A percentile compares a stretch with the other conserved stretches of the same genome.
Conservation (phyloP, 1,139 yeast species). For the Kurtzmaniella natalensis region DNA sequence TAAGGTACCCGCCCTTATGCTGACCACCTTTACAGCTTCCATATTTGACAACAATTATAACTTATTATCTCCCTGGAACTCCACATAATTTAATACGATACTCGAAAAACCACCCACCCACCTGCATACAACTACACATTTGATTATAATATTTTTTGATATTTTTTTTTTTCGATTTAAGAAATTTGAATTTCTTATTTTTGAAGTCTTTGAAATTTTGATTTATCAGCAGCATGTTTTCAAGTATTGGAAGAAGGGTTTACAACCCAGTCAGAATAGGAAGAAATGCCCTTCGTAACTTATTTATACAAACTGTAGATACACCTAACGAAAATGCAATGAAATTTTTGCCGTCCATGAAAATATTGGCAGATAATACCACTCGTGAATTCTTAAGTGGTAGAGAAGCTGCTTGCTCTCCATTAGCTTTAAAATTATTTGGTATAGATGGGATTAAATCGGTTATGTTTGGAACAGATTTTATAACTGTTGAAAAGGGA, state of each 20-base stretch:
- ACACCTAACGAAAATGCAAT: slow-evolving; percentile 48
- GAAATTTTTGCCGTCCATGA: slow-evolving; percentile 43
- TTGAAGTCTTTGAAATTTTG: slow-evolving; percentile 2
- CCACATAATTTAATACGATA: no score
- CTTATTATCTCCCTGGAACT: no score
- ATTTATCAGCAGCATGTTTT: slow-evolving; percentile 1
- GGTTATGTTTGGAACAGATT: slow-evolving; percentile 55
- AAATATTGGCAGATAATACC: slow-evolving; percentile 39
- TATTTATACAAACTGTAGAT: slow-evolving; percentile 39
- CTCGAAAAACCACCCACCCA: no score
- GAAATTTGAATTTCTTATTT: background rate
- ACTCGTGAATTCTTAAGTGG: slow-evolving; percentile 53
- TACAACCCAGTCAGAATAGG: background rate
- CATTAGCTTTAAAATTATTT: slow-evolving; percentile 50
- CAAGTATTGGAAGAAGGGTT: background rate
- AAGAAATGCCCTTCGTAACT: slow-evolving; percentile 14
- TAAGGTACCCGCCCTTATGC: slow-evolving; percentile 28
- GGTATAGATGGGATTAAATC: slow-evolving; percentile 49
- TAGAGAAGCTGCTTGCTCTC: slow-evolving; percentile 52
- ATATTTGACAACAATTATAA: no score
- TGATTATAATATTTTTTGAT: no score
- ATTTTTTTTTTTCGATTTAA: background rate
- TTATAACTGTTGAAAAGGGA: slow-evolving; percentile 79
- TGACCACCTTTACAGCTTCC: no score
- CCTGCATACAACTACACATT: no score